These are phyloP conservation scores for Pichia nanzhaoensis DNA, from an alignment of 805 yeast genomes.

Conservation along the genomic window DNA sequence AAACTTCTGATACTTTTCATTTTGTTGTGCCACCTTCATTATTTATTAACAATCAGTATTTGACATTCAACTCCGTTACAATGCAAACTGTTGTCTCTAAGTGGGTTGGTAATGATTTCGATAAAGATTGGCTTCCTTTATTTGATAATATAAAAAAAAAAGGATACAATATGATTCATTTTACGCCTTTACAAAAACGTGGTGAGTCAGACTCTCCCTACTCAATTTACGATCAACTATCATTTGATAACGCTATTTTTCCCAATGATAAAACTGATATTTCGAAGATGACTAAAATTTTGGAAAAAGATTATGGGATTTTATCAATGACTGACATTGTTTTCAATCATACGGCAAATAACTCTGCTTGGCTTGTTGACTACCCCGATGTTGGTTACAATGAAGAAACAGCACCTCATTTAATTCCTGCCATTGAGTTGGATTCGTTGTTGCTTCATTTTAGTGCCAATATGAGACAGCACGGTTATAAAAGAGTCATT, in stretches of 20 bases:
- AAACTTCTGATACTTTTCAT: conserved; percentile 54
- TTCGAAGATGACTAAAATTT: conserved; percentile 36
- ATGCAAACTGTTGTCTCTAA: conserved; percentile 84
- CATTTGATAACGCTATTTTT: conserved; percentile 65
- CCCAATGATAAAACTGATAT: conserved; percentile 49
- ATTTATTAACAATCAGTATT: conserved; percentile 42
- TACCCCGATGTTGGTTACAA: conserved; percentile 93
- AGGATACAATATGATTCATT: conserved; percentile 93
- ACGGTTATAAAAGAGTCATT: conserved; percentile 58
- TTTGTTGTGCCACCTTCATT: conserved; percentile 80
- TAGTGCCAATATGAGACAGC: conserved; percentile 47
- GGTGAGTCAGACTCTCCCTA: conserved; percentile 93
- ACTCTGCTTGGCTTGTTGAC: conserved; percentile 76
- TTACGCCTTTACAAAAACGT: conserved; percentile 85
- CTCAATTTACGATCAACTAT: conserved; percentile 79
- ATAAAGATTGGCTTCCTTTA: conserved; percentile 55
- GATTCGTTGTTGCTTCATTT: conserved; percentile 64
- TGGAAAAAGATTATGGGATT: conserved; percentile 52
- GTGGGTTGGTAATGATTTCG: conserved; percentile 68
- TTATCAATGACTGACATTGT: conserved; percentile 87
- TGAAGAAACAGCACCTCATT: conserved; percentile 81
- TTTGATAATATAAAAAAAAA: conserved; percentile 58
- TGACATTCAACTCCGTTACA: conserved; percentile 73
- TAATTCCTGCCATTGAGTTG: conserved; percentile 75
- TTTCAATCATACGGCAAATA: conserved; percentile 90